Conservation (phyloP, 140 eudicot genomes). For the Ambrosia hybrid region DNA sequence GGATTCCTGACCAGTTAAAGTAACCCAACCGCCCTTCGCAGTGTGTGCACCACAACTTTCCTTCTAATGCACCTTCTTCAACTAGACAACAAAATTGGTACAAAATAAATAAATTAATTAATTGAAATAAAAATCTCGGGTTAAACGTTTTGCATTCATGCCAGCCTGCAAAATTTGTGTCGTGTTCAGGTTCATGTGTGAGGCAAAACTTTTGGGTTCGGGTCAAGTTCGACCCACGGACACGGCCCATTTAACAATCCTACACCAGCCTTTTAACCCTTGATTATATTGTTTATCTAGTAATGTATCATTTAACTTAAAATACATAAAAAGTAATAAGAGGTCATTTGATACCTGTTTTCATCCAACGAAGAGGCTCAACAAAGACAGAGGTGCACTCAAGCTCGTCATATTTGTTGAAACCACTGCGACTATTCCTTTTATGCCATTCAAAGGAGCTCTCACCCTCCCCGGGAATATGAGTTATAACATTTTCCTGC, state of each 20-base stretch:
- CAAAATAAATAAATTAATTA: not conserved
- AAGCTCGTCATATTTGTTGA: conserved; percentile 46
- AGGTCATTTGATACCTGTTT: conserved; percentile 53
- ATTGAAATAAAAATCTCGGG: too few relatives aligned
- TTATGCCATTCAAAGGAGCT: conserved; percentile 84
- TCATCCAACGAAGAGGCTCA: conserved; percentile 99
- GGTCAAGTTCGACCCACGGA: too few relatives aligned
- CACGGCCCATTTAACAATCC: too few relatives aligned
- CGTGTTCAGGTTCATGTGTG: too few relatives aligned
- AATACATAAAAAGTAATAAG: too few relatives aligned
- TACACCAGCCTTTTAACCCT: too few relatives aligned
- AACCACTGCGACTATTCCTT: conserved; percentile 61
- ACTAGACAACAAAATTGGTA: conserved; percentile 40
- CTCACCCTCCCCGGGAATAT: conserved; percentile 90
- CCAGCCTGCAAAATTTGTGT: too few relatives aligned
- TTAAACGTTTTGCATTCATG: too few relatives aligned
- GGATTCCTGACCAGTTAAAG: conserved; percentile 98
- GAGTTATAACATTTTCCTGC: conserved; percentile 71
- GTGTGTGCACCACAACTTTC: conserved; percentile 76
- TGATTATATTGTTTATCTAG: too few relatives aligned
- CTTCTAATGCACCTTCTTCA: conserved; percentile 92
- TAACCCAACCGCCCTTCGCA: conserved; percentile 95
- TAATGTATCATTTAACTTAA: too few relatives aligned
- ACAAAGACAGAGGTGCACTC: conserved; percentile 97
- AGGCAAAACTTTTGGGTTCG: too few relatives aligned